Evolutionary conservation across 2,329 filamentous ascomycete genomes (phyloP).

Genomic region (Colletotrichum destructivum): DNA sequence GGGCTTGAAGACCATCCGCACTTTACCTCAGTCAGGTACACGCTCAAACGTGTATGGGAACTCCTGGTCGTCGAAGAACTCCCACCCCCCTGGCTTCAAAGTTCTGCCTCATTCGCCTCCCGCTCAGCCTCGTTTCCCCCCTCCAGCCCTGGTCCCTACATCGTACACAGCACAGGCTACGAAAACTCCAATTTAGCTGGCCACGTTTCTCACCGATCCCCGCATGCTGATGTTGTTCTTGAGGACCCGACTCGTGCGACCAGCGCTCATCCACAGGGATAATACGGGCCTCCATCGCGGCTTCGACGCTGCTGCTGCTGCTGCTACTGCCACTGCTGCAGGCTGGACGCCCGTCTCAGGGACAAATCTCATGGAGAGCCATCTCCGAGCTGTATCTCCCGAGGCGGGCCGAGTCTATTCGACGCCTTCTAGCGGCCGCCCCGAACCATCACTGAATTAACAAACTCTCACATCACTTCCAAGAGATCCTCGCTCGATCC

Average conservation of each 20-base stretch:
- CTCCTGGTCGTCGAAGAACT: slow-evolving; percentile 17
- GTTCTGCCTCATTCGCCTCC: slow-evolving; percentile 30
- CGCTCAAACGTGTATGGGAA: slow-evolving; percentile 7
- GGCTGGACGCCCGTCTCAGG: not conserved
- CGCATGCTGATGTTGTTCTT: slow-evolving; percentile 4
- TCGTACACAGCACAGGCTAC: not conserved
- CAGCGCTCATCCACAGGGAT: not conserved
- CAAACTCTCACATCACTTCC: slow-evolving; percentile 22
- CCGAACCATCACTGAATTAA: slow-evolving; percentile 23
- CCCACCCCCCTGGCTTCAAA: slow-evolving; percentile 15
- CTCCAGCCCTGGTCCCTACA: slow-evolving; percentile 27
- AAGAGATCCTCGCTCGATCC: slow-evolving; percentile 19
- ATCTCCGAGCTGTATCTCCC: slow-evolving; percentile 12
- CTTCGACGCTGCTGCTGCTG: not conserved
- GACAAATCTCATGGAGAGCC: slow-evolving; percentile 2
- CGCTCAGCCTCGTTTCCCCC: slow-evolving; percentile 33
- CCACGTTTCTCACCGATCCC: slow-evolving; percentile 15
- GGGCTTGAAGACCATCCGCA: slow-evolving; percentile 21
- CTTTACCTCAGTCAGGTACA: slow-evolving; percentile 36
- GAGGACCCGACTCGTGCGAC: not conserved
- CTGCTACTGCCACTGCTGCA: not conserved
- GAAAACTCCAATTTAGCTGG: slow-evolving; percentile 3
- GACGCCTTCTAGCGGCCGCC: slow-evolving; percentile 29
- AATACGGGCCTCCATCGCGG: not conserved
- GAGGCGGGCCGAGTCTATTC: slow-evolving; percentile 28